These are phyloP conservation scores for Boletus reticulatus DNA, from an alignment of 768 basidiomycete species.

Conservation along the genomic window DNA sequence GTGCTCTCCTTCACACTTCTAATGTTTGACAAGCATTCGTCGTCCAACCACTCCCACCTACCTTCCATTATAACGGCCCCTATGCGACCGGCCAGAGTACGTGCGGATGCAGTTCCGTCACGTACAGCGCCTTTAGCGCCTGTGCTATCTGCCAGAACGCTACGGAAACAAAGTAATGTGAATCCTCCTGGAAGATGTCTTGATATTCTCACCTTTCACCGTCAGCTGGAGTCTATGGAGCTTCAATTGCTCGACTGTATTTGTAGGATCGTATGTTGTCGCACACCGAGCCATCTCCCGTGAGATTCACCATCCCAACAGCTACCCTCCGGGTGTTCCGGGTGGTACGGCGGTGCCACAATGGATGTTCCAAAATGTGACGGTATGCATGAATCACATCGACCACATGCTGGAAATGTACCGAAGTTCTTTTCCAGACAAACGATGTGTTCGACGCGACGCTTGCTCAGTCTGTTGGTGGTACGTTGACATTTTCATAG, in stretches of 20 bases:
- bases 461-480: not conserved
- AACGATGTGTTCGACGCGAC: not conserved
- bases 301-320: slow-evolving; percentile 13
- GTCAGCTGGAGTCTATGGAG: slow-evolving; percentile 53
- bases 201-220: not conserved
- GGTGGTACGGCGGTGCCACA: slow-evolving; percentile 48
- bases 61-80: slow-evolving; percentile 13
- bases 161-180: slow-evolving; percentile 34
- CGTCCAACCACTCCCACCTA: no score
- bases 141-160: slow-evolving; percentile 55
- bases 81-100: slow-evolving; percentile 20
- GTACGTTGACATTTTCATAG: not conserved
- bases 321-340: slow-evolving; percentile 48
- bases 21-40: no score
- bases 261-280: slow-evolving; percentile 20
- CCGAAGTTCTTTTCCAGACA: slow-evolving; percentile 22
- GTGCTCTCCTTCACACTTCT: slow-evolving; percentile 1
- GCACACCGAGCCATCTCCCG: not conserved
- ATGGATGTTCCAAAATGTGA: slow-evolving; percentile 61
- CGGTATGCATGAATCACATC: slow-evolving; percentile 30
- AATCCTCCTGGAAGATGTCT: not conserved
- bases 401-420: not conserved
- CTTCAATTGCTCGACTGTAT: slow-evolving; percentile 43
- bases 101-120: slow-evolving; percentile 56
- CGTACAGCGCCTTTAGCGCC: slow-evolving; percentile 54